phyloP scores from a whole-genome alignment of 176 grass and related monocot species.

The Aegilops bicornis region DNA sequence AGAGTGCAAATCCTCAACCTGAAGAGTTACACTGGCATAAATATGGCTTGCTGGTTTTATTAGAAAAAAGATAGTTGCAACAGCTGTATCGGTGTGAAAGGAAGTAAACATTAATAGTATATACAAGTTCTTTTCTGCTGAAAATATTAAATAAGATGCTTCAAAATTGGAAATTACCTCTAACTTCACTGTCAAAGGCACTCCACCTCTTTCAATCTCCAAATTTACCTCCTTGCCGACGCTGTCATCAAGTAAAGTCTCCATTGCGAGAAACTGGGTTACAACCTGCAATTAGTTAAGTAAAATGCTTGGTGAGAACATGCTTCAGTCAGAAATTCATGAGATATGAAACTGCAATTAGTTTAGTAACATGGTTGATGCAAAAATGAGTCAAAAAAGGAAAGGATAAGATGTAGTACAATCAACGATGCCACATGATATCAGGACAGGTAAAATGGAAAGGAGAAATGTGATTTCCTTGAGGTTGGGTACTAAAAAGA shows the following conservation, averaged over 20 bases:
- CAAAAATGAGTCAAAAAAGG: not conserved
- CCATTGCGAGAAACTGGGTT: conserved; percentile 92
- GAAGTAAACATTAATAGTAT: not conserved
- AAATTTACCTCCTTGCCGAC: conserved; percentile 73
- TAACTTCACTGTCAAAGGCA: conserved; percentile 63
- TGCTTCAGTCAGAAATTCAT: conserved; percentile 8
- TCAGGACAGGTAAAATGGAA: not conserved
- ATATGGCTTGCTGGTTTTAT: not conserved
- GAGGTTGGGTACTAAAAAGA: not conserved
- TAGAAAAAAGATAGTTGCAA: not conserved
- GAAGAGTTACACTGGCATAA: conserved; percentile 26
- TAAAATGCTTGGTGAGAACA: not conserved
- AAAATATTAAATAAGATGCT: not conserved
- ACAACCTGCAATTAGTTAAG: conserved; percentile 67
- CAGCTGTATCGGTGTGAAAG: not conserved
- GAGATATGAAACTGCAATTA: conserved; percentile 39
- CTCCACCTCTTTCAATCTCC: conserved; percentile 90
- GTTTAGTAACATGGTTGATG: not conserved
- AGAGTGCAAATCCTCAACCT: conserved; percentile 98
- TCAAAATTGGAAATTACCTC: conserved; percentile 50
- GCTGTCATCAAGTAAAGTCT: conserved; percentile 87
- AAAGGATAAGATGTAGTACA: not conserved
- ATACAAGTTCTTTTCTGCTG: not conserved
- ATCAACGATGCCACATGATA: not conserved
- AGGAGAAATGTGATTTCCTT: not conserved